Base-by-base conservation (phyloP, 2,329 filamentous ascomycete species). In the Aureobasidium uvarum region DNA sequence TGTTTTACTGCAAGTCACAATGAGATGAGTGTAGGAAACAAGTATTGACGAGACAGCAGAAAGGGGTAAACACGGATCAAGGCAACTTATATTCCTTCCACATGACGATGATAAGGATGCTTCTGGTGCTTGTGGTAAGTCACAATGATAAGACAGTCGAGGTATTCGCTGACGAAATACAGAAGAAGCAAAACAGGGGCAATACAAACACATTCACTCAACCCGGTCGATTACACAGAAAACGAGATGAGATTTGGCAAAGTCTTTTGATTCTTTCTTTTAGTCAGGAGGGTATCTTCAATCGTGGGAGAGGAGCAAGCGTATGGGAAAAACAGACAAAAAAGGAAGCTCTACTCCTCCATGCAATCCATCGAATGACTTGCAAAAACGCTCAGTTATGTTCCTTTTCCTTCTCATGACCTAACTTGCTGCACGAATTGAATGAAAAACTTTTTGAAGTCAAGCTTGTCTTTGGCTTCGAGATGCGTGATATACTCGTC, bases 401-500 rank as follows among this genome's bases (percentile, higher is more conserved):
- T 41, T n/a, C n/a, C n/a, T n/a, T 14, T 25, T 38, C 38, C 39
- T 31, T 58, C 54, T 66, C 60, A 67, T 43, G 63, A 64, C 46
- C 66, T 74, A 18, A 71, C 74, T 64, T 72, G 70, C 67, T 74
- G 71, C 45, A 81, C 75, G 66, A 81, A 81, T 5, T 72, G 71
- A 38, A 74, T 76, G 66, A 81, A 81, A 70, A 80, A 81, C 67
- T 74, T 78, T 65, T 76, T 74, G 74, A 79, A 81, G n/a, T 74
- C 76, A 64, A 77, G 74, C 59, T 77, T 72, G 64, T 80, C 79
- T 66, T 71, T 72, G 64, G 66, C n/a, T 39, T 67, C 54, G 69
- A 89, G 79, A 13, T 78, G 80, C 69, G 84, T 81, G 52, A 93
- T 78, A 71, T 91, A 93, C 48, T 82, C 81, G 20, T 86, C 82